Evolutionary conservation across 2,329 filamentous ascomycete species (phyloP), one percentile per base, ranked within the genome.

Genomic region (Hypomyces rosellus): DNA sequence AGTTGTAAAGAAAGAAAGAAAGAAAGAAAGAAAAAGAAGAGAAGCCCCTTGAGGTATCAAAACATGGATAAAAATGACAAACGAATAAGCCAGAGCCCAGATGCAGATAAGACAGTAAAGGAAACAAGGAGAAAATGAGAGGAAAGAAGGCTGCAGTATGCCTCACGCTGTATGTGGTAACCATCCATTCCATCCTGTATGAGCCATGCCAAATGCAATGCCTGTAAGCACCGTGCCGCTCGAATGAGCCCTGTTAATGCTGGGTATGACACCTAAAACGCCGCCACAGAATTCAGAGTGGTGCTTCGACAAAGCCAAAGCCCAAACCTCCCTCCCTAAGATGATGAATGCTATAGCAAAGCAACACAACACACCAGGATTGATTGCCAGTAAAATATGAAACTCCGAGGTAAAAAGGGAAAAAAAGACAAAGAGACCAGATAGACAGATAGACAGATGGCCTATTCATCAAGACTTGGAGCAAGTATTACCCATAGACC

Each of bases 51-150:
- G 37, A 46, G 46, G 13, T 43, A 47, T 41, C 30, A 39, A 43
- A 58, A 49, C 34, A 46, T 34, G 30, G 13, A 33, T 22, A 18
- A 49, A 41, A 39, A 45, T 37, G 18, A 34, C n/a, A 14, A 25
- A 45, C 22, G 15, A n/a, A 48, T 34, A 38, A 40, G 34, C 38
- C 18, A 40, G 61, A 56, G 59, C 59, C 62, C 61, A 59, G 54
- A 50, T 43, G 37, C 34, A 54, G 52, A 51, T 57, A 59, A 59
- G 51, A 47, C 55, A 53, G 53, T 51, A 56, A 52, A 46, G 53
- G 43, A 52, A 56, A 44, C 49, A 50, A 51, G 49, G 46, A 55
- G 54, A 50, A 57, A 54, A 54, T 52, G 34, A 18, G 49, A 54
- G 30, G 33, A 55, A 46, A 46, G 25, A 30, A 30, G 25, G 25